Evolutionary conservation across 192 early-diverging fungal species (phyloP).

Genomic region (Backusella tuberculispora): DNA sequence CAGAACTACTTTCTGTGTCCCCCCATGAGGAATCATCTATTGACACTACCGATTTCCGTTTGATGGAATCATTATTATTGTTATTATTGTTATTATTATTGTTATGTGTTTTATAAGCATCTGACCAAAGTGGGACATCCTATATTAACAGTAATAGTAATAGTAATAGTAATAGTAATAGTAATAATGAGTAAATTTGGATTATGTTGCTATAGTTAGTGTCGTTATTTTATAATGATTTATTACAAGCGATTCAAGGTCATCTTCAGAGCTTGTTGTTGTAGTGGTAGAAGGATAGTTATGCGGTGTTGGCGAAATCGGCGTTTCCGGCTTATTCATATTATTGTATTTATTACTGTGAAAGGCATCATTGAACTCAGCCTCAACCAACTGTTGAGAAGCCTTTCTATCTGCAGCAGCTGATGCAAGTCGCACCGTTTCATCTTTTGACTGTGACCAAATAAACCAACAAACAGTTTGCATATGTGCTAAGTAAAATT

Average conservation of each 20-base stretch:
- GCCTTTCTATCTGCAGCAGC: conserved; percentile 6
- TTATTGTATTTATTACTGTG: neutral
- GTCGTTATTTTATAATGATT: neutral
- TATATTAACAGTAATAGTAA: conserved; percentile 12
- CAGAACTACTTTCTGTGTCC: conserved; percentile 32
- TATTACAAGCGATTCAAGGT: conserved; percentile 36
- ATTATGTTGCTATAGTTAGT: no score
- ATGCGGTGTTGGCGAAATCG: neutral
- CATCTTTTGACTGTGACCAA: conserved; percentile 33
- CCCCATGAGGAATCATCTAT: conserved; percentile 26
- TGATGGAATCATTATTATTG: conserved; percentile 8
- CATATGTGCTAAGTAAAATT: conserved; percentile 21
- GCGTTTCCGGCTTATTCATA: neutral
- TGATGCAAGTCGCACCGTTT: conserved; percentile 29
- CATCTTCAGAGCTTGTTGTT: conserved; percentile 23
- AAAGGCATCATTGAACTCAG: conserved; percentile 17
- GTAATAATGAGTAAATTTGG: neutral
- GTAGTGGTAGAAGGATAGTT: conserved; percentile 1
- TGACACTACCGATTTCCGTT: conserved; percentile 29
- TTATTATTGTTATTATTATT: neutral
- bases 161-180: neutral
- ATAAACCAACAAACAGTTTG: conserved; percentile 23
- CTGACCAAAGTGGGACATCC: conserved; percentile 41
- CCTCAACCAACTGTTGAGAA: conserved; percentile 9
- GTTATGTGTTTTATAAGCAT: conserved; percentile 23